These are phyloP conservation scores for Psilocybe cubensis DNA, from an alignment of 768 basidiomycete genomes.

Conservation along the genomic window DNA sequence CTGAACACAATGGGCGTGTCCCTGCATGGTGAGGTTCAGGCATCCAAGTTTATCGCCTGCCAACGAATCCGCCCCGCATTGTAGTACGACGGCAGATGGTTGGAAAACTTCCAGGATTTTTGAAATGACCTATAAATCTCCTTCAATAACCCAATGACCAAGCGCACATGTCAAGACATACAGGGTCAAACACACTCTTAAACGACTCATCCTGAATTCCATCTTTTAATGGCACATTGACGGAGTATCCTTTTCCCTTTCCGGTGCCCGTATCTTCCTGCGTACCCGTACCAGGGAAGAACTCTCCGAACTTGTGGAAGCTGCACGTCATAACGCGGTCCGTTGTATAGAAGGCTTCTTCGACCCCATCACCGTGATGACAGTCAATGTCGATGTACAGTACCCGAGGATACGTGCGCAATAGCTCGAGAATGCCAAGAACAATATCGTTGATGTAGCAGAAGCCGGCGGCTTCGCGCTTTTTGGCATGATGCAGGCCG, in stretches of 20 bases:
- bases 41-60: conserved; percentile 95
- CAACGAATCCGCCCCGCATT: conserved; percentile 96
- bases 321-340: conserved; percentile 97
- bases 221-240: conserved; percentile 94
- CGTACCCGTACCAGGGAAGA: conserved; percentile 87
- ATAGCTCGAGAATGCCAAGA: conserved; percentile 88
- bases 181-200: conserved; percentile 87
- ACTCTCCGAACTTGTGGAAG: conserved; percentile 98
- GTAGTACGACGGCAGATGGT: conserved; percentile 87
- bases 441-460: conserved; percentile 99
- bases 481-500: conserved; percentile 98
- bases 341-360: conserved; percentile 98
- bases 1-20: conserved; percentile 90
- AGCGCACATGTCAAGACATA: conserved; percentile 38
- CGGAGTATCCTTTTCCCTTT: conserved; percentile 83
- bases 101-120: conserved; percentile 87
- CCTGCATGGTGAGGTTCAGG: conserved; percentile 94
- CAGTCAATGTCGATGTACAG: conserved; percentile 98
- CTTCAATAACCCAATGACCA: background rate
- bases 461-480: conserved; percentile 96
- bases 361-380: conserved; percentile 98
- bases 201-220: conserved; percentile 92
- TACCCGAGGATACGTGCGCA: conserved; percentile 83
- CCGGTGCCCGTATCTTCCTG: conserved; percentile 85
- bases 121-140: conserved; percentile 60